Evolutionary conservation across 1,284 basidiomycete species (phyloP).

Genomic region (Sporisorium iseilematis-ciliati): DNA sequence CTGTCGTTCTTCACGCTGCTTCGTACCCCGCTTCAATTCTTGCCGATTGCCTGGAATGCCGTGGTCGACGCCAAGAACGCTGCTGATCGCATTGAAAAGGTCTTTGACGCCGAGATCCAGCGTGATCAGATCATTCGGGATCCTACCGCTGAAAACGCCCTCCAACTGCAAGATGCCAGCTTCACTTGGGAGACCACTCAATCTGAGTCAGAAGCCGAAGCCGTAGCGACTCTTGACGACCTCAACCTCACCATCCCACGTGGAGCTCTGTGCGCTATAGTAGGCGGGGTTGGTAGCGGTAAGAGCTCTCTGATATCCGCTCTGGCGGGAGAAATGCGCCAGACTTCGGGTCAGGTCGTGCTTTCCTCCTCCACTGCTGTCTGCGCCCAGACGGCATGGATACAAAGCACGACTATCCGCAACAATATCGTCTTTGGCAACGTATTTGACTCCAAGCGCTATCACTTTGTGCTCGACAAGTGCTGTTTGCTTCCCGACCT

Average conservation of each 20-base stretch:
- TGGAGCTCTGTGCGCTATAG: constrained; percentile 81
- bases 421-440: constrained; percentile 82
- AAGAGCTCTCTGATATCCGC: constrained; percentile 71
- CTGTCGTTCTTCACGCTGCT: constrained; percentile 76
- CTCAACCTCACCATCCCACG: constrained; percentile 78
- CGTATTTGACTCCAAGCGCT: constrained; percentile 76
- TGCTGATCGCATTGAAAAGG: constrained; percentile 19
- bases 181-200: constrained; percentile 70
- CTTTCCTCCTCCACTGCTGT: constrained; percentile 7
- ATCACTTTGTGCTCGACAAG: constrained; percentile 1
- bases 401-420: constrained; percentile 74
- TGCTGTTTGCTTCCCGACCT: constrained; percentile 7
- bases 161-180: constrained; percentile 17
- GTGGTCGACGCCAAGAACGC: constrained; percentile 77
- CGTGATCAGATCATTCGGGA: constrained; percentile 20
- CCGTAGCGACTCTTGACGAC: constrained; percentile 74
- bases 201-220: constrained; percentile 66
- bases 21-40: constrained; percentile 67
- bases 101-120: constrained; percentile 20
- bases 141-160: constrained; percentile 7
- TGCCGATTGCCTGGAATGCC: constrained; percentile 81
- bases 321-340: constrained; percentile 32
- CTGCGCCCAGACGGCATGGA: constrained; percentile 9
- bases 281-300: constrained; percentile 80
- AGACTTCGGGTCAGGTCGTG: constrained; percentile 20